phyloP scores from a whole-genome alignment of 148 eudicot genomes.

The Camellia japonica region DNA sequence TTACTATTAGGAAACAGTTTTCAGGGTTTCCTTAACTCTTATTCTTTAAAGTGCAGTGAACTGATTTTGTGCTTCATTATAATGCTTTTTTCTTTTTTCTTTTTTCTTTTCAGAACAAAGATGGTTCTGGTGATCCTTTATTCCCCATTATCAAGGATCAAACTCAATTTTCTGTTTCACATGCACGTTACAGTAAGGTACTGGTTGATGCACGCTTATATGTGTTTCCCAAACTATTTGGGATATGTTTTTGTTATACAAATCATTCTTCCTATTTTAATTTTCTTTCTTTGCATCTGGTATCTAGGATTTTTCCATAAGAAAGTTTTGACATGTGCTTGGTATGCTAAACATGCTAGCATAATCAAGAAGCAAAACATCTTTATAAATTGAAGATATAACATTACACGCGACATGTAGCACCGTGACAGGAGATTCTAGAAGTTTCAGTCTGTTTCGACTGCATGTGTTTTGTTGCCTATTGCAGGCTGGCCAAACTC shows the following conservation, averaged over 20 bases:
- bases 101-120: constrained; percentile 62
- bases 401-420: not conserved
- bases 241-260: not conserved
- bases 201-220: not conserved
- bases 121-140: constrained; percentile 76
- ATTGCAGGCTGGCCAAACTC: not conserved
- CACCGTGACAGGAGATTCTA: not conserved
- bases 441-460: constrained; percentile 1
- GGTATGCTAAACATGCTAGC: not conserved
- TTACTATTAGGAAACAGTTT: not conserved
- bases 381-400: not conserved
- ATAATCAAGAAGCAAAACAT: not conserved
- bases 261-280: not conserved
- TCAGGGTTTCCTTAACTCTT: not conserved
- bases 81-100: not conserved
- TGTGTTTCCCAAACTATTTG: constrained; percentile 9
- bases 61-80: not conserved
- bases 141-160: constrained; percentile 80
- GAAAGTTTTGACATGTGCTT: not conserved
- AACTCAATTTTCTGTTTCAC: constrained; percentile 76
- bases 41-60: not conserved
- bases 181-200: constrained; percentile 82
- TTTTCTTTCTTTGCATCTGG: not conserved
- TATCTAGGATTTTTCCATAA: not conserved
- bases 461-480: not conserved